Percentiles rank a stretch among this genome's conserved stretches.
Evolutionary conservation across 495 filamentous ascomycete species (phyloP).

Genomic region (Apodospora peruviana): DNA sequence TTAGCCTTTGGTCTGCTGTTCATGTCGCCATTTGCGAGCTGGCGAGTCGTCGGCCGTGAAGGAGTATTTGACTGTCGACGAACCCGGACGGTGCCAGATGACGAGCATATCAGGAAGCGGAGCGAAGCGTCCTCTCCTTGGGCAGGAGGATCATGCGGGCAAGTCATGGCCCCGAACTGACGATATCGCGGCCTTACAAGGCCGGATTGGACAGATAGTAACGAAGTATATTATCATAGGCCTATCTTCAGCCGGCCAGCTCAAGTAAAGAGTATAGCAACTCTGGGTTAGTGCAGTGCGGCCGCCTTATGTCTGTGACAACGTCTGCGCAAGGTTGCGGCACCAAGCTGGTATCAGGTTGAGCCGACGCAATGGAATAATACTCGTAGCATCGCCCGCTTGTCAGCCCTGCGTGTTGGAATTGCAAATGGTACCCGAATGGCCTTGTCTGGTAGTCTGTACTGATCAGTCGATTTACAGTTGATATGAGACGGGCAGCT

Average conservation of each 20-base stretch:
- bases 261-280: neutral
- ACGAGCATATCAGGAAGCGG: neutral
- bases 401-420: neutral
- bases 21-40: no score
- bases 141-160: neutral
- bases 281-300: neutral
- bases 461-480: no score
- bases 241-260: no score
- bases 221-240: neutral
- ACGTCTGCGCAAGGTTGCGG: neutral
- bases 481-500: no score
- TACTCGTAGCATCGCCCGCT: neutral
- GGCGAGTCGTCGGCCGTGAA: constrained; percentile 10
- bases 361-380: neutral
- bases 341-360: neutral
- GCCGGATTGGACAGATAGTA: neutral
- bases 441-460: no score
- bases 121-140: neutral
- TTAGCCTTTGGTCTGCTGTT: constrained; percentile 24
- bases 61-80: no score
- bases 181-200: neutral
- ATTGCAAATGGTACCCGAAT: neutral
- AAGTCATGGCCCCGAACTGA: neutral
- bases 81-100: constrained; percentile 3
- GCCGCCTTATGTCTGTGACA: neutral